Evolutionary conservation across 2,329 filamentous ascomycete species (phyloP).

Genomic region (Alternaria longipes): DNA sequence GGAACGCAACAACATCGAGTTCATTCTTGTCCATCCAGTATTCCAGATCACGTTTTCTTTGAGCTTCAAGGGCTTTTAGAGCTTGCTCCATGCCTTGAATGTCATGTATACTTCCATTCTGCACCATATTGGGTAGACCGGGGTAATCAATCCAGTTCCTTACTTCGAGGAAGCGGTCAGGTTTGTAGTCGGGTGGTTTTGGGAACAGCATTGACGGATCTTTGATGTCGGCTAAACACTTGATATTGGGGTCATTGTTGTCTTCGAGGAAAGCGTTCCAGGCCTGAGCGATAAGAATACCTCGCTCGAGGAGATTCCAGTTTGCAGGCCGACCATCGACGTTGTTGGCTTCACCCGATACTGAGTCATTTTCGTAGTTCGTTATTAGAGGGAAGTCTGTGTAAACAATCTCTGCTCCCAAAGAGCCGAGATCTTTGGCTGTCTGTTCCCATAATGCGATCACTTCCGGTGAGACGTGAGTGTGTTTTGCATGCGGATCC

Average conservation of each 20-base stretch:
- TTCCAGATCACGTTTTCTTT: constrained; percentile 61
- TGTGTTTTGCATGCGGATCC: constrained; percentile 44
- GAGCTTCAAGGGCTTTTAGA: constrained; percentile 58
- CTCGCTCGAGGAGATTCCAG: constrained; percentile 60
- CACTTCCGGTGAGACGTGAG: constrained; percentile 51
- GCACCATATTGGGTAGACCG: constrained; percentile 42
- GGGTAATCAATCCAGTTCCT: constrained; percentile 54
- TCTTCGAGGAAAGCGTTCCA: constrained; percentile 62
- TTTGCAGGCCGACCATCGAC: constrained; percentile 54
- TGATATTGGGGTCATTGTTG: constrained; percentile 54
- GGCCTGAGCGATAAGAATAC: constrained; percentile 60
- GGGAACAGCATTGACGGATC: constrained; percentile 53
- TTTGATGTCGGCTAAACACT: constrained; percentile 51
- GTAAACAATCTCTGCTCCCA: constrained; percentile 56
- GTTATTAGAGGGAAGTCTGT: constrained; percentile 59
- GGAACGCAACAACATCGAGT: constrained; percentile 61
- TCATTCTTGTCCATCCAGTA: constrained; percentile 58
- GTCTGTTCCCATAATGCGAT: constrained; percentile 50
- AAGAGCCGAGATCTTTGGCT: constrained; percentile 47
- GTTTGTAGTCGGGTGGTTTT: constrained; percentile 48
- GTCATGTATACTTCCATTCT: constrained; percentile 51
- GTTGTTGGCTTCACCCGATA: constrained; percentile 51
- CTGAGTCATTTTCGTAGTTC: constrained; percentile 55
- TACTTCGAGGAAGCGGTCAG: constrained; percentile 52
- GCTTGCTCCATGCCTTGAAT: constrained; percentile 56